Base-by-base conservation (phyloP, 495 filamentous ascomycete species). In the Penicillium soppii region DNA sequence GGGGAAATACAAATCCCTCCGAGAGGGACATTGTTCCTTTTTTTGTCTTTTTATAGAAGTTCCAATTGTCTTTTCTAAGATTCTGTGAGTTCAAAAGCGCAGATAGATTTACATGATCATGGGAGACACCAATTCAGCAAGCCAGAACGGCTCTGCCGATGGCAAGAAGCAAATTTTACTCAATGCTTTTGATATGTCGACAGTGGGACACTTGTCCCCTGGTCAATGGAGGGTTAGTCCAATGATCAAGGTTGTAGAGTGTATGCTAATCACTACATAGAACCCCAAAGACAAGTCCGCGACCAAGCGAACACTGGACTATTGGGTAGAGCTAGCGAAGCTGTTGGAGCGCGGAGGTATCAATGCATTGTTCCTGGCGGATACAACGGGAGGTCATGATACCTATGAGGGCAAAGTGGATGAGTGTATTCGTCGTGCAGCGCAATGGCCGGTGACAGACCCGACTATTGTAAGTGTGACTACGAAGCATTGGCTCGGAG, bases 151-250 rank as follows among this genome's bases (percentile, higher is more conserved):
- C 50, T 12, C 26, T 2, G 29, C 22, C 32, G 58, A 54, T 56
- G 51, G 55, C 51, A 85, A 80, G 61, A 85, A 84, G 63, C 75
- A 78, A 36, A 77, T 85, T 22, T 75, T 87, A 50, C 62, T 87
- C 50, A 86, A 87, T 66, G 83, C 82, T 22, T 87, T 87, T 54
- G 82, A 82, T 22, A 78, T 80, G 75, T 82, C 64, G 30, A 82
- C 79, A 43, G 71, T 79, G 52, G 85, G 84, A 10, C 84, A 88
- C 63, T 68, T 85, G 56, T 80, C 80, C 25, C 82, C 84, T 7
- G 84, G 84, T 5, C 78, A 84, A 39, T 86, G 80, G 81, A 81
- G 78, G 71, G 77, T 80, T 33, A 54, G 60, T 62, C 37, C 19
- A 29, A 37, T 13, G 38, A 38, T 23, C 12, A n/a, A 26, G 2